Percentiles rank a stretch among this genome's conserved stretches.
Evolutionary conservation across 2,329 filamentous ascomycete species (phyloP).

Genomic region (Phoma herbarum): DNA sequence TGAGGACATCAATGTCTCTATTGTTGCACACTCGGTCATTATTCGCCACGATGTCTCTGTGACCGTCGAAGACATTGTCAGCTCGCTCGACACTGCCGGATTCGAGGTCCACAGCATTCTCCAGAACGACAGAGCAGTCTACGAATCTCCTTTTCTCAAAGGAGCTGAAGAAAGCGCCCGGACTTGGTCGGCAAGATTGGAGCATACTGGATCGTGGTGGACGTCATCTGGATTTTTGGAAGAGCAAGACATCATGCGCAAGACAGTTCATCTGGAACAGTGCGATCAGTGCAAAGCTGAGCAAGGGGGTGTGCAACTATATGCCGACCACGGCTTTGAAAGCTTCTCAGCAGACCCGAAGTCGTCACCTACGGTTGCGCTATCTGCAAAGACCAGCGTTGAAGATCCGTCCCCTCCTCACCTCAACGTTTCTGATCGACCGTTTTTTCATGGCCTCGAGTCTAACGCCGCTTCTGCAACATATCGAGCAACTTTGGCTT

Average conservation of each 20-base stretch:
- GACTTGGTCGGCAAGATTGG: conserved; percentile 48
- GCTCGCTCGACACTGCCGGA: conserved; percentile 64
- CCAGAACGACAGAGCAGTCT: conserved; percentile 34
- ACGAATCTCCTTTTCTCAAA: conserved; percentile 28
- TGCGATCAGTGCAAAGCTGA: conserved; percentile 49
- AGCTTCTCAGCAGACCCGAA: conserved; percentile 24
- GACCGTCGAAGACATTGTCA: conserved; percentile 52
- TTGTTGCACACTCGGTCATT: conserved; percentile 75
- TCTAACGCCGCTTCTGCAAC: not conserved
- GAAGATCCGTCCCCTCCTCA: conserved; percentile 24
- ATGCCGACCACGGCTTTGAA: conserved; percentile 15
- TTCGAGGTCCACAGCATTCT: conserved; percentile 67
- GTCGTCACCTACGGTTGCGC: conserved; percentile 23
- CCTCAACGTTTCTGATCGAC: conserved; percentile 15
- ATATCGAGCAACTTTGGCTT: conserved; percentile 56
- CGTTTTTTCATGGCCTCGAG: conserved; percentile 34
- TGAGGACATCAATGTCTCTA: conserved; percentile 71
- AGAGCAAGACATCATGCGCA: conserved; percentile 37
- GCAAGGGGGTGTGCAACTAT: conserved; percentile 35
- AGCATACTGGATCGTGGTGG: conserved; percentile 46
- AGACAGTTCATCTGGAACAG: conserved; percentile 44
- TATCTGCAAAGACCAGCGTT: conserved; percentile 22
- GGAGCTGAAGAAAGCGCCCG: conserved; percentile 24
- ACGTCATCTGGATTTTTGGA: conserved; percentile 22
- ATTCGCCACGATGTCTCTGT: conserved; percentile 62